Base-by-base conservation (phyloP, 2,329 filamentous ascomycete species). In the Scedosporium aurantiacum region DNA sequence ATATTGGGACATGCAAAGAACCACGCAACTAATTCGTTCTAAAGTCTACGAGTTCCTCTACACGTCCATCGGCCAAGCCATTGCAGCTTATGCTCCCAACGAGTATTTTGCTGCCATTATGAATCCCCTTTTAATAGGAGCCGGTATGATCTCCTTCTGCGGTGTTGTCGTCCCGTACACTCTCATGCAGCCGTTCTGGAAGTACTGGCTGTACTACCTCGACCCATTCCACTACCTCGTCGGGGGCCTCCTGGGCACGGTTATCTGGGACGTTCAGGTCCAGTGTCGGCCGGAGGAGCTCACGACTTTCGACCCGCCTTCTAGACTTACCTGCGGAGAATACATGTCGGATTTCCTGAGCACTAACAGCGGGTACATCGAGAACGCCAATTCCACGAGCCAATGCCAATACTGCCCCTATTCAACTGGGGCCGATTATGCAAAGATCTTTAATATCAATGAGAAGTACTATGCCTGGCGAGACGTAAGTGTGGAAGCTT, bases 31-130 rank as follows among this genome's bases (percentile, higher is more conserved):
- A 16, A 10, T n/a, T n/a, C 18, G 21, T 2, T 6, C 64, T 8
- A n/a, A 0, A 75, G 71, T 77, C 60, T 78, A 76, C 55, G 69
- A 70, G 50, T 67, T 76, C 21, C 61, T 78, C 0, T 77, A 77
- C 60, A 77, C 74, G 0, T 75, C 72, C 0, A 71, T 76, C 60
- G 75, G 75, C 1, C 75, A 77, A 62, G 70, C 69, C 2, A 74
- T 80, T 45, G 77, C 78, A 0, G 78, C 78, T 1, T 80, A 80
- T 62, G 75, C 78, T 0, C 78, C 78, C 0, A 80, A 79, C 54
- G 78, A 76, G 14, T 74, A 77, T 54, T 78, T 79, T n/a, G 78
- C 78, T 1, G 72, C 77, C 0, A 70, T 79, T 23, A 73, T 74
- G 65, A 79, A 79, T 60, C 76, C 77, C 0, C 67, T 80, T 1